Percentiles rank a stretch among this genome's conserved stretches.
Conservation (phyloP, 1,284 basidiomycete species). For the Inonotus hispidus region DNA sequence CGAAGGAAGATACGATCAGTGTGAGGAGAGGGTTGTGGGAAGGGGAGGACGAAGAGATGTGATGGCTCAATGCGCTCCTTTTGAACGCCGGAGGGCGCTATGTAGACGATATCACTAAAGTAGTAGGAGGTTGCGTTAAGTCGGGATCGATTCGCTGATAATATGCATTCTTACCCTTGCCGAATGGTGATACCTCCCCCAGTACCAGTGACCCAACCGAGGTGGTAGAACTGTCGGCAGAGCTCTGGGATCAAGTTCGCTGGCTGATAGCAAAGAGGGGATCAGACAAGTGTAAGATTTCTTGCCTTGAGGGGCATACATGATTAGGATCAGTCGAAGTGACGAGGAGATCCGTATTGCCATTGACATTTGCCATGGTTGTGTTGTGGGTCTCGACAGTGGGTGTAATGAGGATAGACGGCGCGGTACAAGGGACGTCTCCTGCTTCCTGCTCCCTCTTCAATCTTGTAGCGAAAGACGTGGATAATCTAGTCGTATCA, state of each 20-base stretch:
- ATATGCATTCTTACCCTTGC: conserved; percentile 41
- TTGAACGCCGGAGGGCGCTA: conserved; percentile 84
- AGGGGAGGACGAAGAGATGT: conserved; percentile 84
- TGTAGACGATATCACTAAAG: conserved; percentile 48
- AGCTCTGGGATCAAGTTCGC: conserved; percentile 51
- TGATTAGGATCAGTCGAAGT: conserved; percentile 15
- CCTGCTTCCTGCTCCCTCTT: no score
- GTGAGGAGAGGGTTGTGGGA: conserved; percentile 62
- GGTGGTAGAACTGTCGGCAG: conserved; percentile 35
- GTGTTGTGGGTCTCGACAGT: neutral
- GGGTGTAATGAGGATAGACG: neutral
- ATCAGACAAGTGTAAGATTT: neutral
- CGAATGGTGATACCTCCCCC: conserved; percentile 64
- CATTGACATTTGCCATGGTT: neutral
- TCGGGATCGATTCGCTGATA: conserved; percentile 3
- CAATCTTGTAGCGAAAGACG: no score
- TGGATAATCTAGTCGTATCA: no score
- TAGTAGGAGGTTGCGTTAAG: neutral
- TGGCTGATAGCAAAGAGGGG: conserved; percentile 30
- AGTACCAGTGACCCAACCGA: conserved; percentile 57
- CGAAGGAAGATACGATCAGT: conserved; percentile 70
- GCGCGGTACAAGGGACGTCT: neutral
- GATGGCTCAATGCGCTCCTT: conserved; percentile 77
- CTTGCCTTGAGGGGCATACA: neutral
- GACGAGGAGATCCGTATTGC: conserved; percentile 8